Percentiles rank a stretch among this genome's conserved stretches.
Conservation (phyloP, 2,329 filamentous ascomycete species). For the Talaromyces piceae region DNA sequence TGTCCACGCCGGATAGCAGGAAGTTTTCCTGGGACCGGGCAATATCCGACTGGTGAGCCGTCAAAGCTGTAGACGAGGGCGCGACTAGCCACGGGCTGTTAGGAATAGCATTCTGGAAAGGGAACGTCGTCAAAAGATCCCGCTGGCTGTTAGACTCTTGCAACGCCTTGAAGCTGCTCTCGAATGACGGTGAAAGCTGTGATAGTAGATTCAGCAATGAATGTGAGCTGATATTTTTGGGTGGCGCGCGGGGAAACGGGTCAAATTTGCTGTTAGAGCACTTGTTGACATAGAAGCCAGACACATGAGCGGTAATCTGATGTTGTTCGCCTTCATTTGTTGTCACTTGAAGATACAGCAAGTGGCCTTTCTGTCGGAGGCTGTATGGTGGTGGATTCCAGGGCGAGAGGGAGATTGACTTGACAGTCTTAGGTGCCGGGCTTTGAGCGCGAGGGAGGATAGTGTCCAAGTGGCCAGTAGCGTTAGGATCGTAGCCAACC, state of each 20-base stretch:
- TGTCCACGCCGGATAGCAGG: conserved; percentile 82
- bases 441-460: conserved; percentile 63
- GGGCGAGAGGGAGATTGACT: conserved; percentile 76
- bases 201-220: conserved; percentile 76
- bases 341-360: conserved; percentile 81
- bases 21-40: conserved; percentile 90
- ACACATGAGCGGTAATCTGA: conserved; percentile 87
- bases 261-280: conserved; percentile 94
- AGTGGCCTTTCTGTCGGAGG: conserved; percentile 81
- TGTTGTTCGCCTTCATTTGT: conserved; percentile 93
- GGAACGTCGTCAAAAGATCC: conserved; percentile 86
- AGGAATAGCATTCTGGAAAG: conserved; percentile 90
- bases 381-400: conserved; percentile 97
- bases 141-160: conserved; percentile 78
- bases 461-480: conserved; percentile 58
- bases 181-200: conserved; percentile 76
- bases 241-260: conserved; percentile 68
- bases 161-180: conserved; percentile 64
- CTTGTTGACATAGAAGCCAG: conserved; percentile 95
- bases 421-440: conserved; percentile 78
- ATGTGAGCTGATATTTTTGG: conserved; percentile 73
- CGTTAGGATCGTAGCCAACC: conserved; percentile 69
- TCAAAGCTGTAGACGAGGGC: conserved; percentile 52
- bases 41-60: conserved; percentile 70
- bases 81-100: conserved; percentile 88